These are phyloP conservation scores for Eucalyptus sp. DNA, from an alignment of 345 rosid genomes.

Conservation along the genomic window DNA sequence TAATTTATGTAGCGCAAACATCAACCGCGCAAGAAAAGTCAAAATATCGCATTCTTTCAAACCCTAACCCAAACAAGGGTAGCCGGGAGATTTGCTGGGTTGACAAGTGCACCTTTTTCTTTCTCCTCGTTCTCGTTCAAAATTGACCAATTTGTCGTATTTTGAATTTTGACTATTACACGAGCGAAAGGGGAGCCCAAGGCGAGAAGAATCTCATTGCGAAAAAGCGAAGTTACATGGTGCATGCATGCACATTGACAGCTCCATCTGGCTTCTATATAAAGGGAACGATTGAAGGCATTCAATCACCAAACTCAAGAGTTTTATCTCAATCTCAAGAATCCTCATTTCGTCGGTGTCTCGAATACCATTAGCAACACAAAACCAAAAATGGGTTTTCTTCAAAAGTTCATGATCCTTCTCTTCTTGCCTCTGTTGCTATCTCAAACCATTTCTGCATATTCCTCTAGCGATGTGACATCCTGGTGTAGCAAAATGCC, in stretches of 20 bases:
- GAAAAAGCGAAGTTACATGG: background rate
- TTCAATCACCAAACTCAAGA: background rate
- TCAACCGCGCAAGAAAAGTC: background rate
- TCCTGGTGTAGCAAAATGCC: slow-evolving; percentile 27
- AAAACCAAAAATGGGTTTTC: slow-evolving; percentile 16
- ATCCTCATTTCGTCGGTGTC: background rate
- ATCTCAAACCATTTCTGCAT: slow-evolving; percentile 9
- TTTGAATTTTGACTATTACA: background rate
- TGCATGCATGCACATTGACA: background rate
- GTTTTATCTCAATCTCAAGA: background rate
- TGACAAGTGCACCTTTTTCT: background rate
- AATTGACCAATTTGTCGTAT: background rate
- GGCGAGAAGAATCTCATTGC: background rate
- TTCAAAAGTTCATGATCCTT: slow-evolving; percentile 7
- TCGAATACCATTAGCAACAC: background rate
- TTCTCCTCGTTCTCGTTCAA: background rate
- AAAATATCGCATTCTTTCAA: background rate
- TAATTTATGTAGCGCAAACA: background rate
- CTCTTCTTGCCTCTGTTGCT: slow-evolving; percentile 9
- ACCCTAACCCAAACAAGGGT: background rate
- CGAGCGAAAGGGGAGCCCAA: background rate
- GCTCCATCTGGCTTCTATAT: background rate
- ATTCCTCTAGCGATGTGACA: slow-evolving; percentile 11
- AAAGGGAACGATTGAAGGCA: background rate
- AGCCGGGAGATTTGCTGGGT: background rate